Percentiles rank a stretch among this genome's conserved stretches.
Evolutionary conservation across 2,329 filamentous ascomycete species (phyloP).

Genomic region (Colletotrichum sp.): DNA sequence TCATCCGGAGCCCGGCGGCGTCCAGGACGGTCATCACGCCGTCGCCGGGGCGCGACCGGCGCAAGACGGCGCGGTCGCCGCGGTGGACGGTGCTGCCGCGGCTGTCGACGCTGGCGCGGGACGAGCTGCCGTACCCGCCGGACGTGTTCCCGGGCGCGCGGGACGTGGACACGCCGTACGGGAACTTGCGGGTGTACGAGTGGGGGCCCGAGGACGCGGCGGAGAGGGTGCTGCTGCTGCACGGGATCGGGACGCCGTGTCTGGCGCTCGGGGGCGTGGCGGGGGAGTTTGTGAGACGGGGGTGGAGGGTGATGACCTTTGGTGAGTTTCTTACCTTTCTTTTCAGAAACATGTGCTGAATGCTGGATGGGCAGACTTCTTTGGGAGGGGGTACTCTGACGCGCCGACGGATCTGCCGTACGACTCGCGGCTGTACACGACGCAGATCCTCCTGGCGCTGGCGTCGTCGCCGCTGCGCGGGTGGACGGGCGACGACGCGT

Average conservation of each 20-base stretch:
- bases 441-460: constrained; percentile 70
- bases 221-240: constrained; percentile 75
- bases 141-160: constrained; percentile 72
- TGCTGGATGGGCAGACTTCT: constrained; percentile 61
- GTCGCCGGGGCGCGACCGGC: constrained; percentile 1
- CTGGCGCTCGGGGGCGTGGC: constrained; percentile 72
- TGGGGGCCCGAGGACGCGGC: constrained; percentile 73
- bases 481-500: constrained; percentile 61
- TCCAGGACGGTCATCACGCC: not conserved
- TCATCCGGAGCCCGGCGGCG: constrained; percentile 18
- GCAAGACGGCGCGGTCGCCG: constrained; percentile 16
- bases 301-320: constrained; percentile 81
- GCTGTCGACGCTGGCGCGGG: constrained; percentile 31
- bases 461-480: constrained; percentile 60
- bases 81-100: constrained; percentile 12
- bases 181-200: constrained; percentile 77
- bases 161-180: constrained; percentile 74
- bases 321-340: constrained; percentile 48
- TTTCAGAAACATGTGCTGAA: not conserved
- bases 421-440: constrained; percentile 67
- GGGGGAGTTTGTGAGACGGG: constrained; percentile 65
- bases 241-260: constrained; percentile 83
- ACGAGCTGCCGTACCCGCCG: constrained; percentile 66
- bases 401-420: constrained; percentile 64
- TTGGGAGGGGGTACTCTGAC: constrained; percentile 80